Evolutionary conservation across 208 protist species (phyloP), one percentile per base, ranked within the genome.

Genomic region (Trypanosoma grayi): DNA sequence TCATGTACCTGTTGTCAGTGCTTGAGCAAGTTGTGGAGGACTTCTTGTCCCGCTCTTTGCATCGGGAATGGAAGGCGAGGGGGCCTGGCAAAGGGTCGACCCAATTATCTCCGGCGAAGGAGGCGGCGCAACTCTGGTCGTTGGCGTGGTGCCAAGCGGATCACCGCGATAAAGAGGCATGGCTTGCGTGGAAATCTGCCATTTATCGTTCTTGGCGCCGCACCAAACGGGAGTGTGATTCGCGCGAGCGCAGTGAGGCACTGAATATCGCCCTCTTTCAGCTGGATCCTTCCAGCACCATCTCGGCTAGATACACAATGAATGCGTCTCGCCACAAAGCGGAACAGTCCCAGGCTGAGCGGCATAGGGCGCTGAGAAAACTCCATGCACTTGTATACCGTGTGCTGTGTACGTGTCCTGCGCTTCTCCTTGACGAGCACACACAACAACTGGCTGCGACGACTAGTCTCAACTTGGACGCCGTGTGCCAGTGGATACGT

Each of bases 161-260:
- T 5, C 46, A 33, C 25, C 45, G 47, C 20, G 59, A 65, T 37
- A 47, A 55, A 22, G 59, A 65, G 47, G 59, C 31, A 18, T 65
- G 59, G 59, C 16, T 65, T 30, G 36, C 1, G 20, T 65, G 59
- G 59, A 51, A 41, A 16, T 65, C 59, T 36, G 59, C 59, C 14
- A 16, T 65, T 30, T 56, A 33, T 46, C 59, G 59, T 46, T 51
- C 46, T 13, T 65, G 59, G 59, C 45, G 47, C 10, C 59, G 59
- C 11, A 65, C 47, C 5, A 41, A 25, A 25, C 59, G 59, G 20
- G 59, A 65, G 25, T 27, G 47, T 53, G 47, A 20, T 22, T 65
- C 59, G 10, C 47, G 45, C 10, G 59, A 53, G 46, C 59, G 59
- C 11, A 37, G 59, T 34, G 47, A 56, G 16, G 45, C 59, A 2